Evolutionary conservation across 768 basidiomycete genomes (phyloP).

Genomic region (Pulveroboletus sp.): DNA sequence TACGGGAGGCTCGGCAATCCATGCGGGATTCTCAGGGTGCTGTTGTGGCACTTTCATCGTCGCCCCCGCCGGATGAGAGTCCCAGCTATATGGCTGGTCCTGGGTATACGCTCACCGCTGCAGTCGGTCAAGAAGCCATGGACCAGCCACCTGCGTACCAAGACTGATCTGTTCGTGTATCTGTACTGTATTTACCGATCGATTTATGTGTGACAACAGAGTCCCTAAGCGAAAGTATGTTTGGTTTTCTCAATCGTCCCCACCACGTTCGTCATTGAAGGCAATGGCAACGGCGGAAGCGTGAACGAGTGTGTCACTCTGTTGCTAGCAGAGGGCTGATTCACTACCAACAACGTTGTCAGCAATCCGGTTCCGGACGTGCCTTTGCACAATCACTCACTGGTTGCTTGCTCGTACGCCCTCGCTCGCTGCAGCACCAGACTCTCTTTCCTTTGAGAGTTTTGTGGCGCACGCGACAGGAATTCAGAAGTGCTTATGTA

Average conservation of each 20-base stretch:
- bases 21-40: slow-evolving; percentile 3
- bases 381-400: slow-evolving; percentile 7
- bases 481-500: slow-evolving; percentile 6
- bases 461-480: slow-evolving; percentile 5
- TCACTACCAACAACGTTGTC: not conserved
- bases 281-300: slow-evolving; percentile 35
- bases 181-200: slow-evolving; percentile 4
- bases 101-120: slow-evolving; percentile 16
- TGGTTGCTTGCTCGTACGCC: slow-evolving; percentile 25
- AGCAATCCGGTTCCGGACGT: not conserved
- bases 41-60: not conserved
- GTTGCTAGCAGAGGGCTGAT: not conserved
- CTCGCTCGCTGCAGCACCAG: slow-evolving; percentile 29
- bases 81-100: slow-evolving; percentile 23
- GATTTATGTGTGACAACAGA: not conserved
- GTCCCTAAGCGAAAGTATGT: slow-evolving; percentile 1
- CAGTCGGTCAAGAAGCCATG: slow-evolving; percentile 5
- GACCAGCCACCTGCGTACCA: slow-evolving; percentile 23
- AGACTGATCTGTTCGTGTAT: slow-evolving; percentile 3
- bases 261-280: slow-evolving; percentile 21
- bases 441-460: slow-evolving; percentile 20
- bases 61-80: not conserved
- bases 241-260: slow-evolving; percentile 14
- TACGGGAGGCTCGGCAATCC: slow-evolving; percentile 40
- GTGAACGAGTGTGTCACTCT: slow-evolving; percentile 30